These are phyloP conservation scores for Aureobasidium sp. DNA, from an alignment of 2,329 filamentous ascomycete species.

Conservation along the genomic window DNA sequence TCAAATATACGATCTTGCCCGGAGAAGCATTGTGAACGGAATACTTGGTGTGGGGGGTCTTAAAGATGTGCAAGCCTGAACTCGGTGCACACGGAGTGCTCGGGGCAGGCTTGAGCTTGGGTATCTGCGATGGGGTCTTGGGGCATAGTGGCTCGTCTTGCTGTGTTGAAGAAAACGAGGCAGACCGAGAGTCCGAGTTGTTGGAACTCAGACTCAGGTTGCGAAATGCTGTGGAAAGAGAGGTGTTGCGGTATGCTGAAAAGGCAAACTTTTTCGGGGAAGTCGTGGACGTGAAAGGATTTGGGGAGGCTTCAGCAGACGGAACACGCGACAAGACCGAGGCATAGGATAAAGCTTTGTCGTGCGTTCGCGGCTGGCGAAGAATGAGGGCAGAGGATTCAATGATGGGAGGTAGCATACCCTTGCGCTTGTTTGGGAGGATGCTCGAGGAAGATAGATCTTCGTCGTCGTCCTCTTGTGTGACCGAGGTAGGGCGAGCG, in stretches of 20 bases:
- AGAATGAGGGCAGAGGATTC: slow-evolving; percentile 16
- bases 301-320: slow-evolving; percentile 22
- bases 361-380: slow-evolving; percentile 20
- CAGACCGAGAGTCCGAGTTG: slow-evolving; percentile 4
- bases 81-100: slow-evolving; percentile 14
- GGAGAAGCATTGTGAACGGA: slow-evolving; percentile 19
- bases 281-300: background rate
- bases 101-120: slow-evolving; percentile 16
- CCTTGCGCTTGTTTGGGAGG: slow-evolving; percentile 41
- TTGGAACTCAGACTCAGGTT: slow-evolving; percentile 17
- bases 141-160: slow-evolving; percentile 16
- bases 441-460: slow-evolving; percentile 29
- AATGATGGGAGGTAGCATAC: slow-evolving; percentile 40
- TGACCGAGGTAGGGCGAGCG: background rate
- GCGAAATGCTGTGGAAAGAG: slow-evolving; percentile 18
- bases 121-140: slow-evolving; percentile 20
- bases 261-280: background rate
- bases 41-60: slow-evolving; percentile 16
- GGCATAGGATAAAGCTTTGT: slow-evolving; percentile 23
- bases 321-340: slow-evolving; percentile 27
- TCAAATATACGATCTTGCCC: slow-evolving; percentile 43
- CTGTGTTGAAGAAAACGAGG: slow-evolving; percentile 13
- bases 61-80: background rate
- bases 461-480: slow-evolving; percentile 11
- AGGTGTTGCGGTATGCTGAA: slow-evolving; percentile 14